Evolutionary conservation across 129 eudicot species (phyloP).

Genomic region (carrot (Daucus carota)): DNA sequence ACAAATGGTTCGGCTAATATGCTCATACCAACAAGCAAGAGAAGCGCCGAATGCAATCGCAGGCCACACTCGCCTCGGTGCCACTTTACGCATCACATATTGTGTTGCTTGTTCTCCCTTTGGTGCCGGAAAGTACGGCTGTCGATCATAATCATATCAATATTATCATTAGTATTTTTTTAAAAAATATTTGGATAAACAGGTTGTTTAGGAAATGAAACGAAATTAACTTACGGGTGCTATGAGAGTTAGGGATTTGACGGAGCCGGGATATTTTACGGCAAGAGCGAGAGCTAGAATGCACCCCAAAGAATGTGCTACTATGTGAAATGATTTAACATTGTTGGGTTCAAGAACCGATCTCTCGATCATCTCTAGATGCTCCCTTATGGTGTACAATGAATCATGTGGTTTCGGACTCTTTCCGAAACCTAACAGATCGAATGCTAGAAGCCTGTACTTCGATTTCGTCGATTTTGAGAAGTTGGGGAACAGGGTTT

Average conservation of each 20-base stretch:
- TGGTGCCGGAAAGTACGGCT: conserved; percentile 93
- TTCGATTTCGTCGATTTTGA: conserved; percentile 50
- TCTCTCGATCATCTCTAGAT: conserved; percentile 76
- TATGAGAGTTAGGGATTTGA: conserved; percentile 78
- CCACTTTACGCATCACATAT: conserved; percentile 79
- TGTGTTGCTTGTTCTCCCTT: conserved; percentile 82
- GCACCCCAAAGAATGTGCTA: conserved; percentile 95
- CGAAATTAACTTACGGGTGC: conserved; percentile 56
- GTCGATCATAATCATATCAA: background rate
- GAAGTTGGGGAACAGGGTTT: conserved; percentile 76
- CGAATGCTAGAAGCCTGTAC: conserved; percentile 73
- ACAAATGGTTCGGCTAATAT: conserved; percentile 74
- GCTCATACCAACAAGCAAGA: conserved; percentile 93
- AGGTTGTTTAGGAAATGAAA: background rate
- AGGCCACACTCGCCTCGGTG: conserved; percentile 89
- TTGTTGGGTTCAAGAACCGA: conserved; percentile 62
- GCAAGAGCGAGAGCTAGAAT: conserved; percentile 80
- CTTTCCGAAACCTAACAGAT: conserved; percentile 79
- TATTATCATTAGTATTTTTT: background rate
- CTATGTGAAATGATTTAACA: conserved; percentile 77
- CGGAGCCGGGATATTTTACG: conserved; percentile 54
- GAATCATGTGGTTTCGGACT: conserved; percentile 91
- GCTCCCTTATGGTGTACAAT: conserved; percentile 76
- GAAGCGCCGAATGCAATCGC: conserved; percentile 74
- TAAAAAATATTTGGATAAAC: background rate